phyloP scores from a whole-genome alignment of 1,139 yeast species.

The Groenewaldozyma auringiensis region DNA sequence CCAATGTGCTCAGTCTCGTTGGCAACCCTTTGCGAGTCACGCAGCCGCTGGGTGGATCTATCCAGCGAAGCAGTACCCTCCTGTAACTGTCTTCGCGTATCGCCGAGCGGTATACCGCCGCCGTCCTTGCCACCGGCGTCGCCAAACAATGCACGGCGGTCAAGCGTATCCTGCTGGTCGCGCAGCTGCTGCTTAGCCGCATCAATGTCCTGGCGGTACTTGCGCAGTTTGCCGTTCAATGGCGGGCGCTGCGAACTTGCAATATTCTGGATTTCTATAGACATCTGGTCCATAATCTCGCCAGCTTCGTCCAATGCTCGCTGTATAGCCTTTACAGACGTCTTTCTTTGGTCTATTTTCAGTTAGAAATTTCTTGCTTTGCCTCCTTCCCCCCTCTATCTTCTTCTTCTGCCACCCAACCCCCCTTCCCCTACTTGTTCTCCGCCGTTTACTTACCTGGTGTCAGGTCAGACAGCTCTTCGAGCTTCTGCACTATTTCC shows the following conservation, averaged over 20 bases:
- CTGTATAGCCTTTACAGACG: conserved; percentile 45
- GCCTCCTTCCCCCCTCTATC: too few relatives aligned
- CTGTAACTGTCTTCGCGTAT: conserved; percentile 76
- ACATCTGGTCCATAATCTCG: conserved; percentile 74
- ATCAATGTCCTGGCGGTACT: conserved; percentile 56
- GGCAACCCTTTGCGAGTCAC: conserved; percentile 86
- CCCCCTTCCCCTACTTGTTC: too few relatives aligned
- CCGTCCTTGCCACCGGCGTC: conserved; percentile 29
- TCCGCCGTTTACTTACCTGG: conserved; percentile 55
- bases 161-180: conserved; percentile 42
- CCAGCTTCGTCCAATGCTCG: conserved; percentile 68
- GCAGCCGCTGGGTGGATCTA: conserved; percentile 71
- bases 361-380: too few relatives aligned
- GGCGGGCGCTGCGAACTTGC: conserved; percentile 63
- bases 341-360: conserved; percentile 19
- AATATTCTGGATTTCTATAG: conserved; percentile 70
- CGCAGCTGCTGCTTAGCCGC: conserved; percentile 45
- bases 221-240: conserved; percentile 64
- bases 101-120: conserved; percentile 40
- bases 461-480: conserved; percentile 45
- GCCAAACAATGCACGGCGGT: conserved; percentile 64
- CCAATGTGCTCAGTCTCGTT: conserved; percentile 90
- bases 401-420: too few relatives aligned
- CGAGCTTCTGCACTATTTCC: conserved; percentile 61
- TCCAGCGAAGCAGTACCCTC: conserved; percentile 76